Evolutionary conservation across 805 yeast genomes (phyloP).

Genomic region (Kazachstania psychrophila): DNA sequence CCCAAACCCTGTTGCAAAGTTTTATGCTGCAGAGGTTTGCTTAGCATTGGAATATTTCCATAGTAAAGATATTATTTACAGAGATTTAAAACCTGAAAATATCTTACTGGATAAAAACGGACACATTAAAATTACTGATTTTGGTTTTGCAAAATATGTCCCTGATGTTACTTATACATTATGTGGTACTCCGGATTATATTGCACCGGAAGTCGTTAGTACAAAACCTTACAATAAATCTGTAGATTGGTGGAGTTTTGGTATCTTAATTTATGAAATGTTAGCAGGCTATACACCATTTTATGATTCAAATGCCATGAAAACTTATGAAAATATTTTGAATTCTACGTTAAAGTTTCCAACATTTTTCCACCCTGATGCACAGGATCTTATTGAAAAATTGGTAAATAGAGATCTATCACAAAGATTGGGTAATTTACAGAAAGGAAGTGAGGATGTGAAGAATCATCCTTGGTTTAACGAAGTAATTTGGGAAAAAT

Average conservation of each 20-base stretch:
- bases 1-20: slow-evolving; percentile 94
- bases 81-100: slow-evolving; percentile 91
- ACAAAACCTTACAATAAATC: slow-evolving; percentile 89
- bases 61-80: slow-evolving; percentile 72
- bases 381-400: slow-evolving; percentile 56
- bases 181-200: slow-evolving; percentile 92
- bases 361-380: slow-evolving; percentile 65
- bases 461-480: slow-evolving; percentile 82
- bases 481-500: slow-evolving; percentile 87
- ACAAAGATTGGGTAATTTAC: slow-evolving; percentile 73
- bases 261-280: slow-evolving; percentile 87
- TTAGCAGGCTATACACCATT: slow-evolving; percentile 91
- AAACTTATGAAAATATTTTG: slow-evolving; percentile 83
- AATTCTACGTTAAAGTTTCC: slow-evolving; percentile 72
- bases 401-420: slow-evolving; percentile 77
- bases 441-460: slow-evolving; percentile 75
- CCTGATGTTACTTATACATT: slow-evolving; percentile 83
- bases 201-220: slow-evolving; percentile 91
- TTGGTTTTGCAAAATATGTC: slow-evolving; percentile 91
- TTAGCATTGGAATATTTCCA: slow-evolving; percentile 83
- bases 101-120: slow-evolving; percentile 80
- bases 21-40: slow-evolving; percentile 83
- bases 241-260: slow-evolving; percentile 97
- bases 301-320: slow-evolving; percentile 85
- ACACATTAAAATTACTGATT: slow-evolving; percentile 87